Evolutionary conservation across 73 alveolate genomes (phyloP), one percentile per base, ranked within the genome.

Genomic region (Paramecium pentaurelia): DNA sequence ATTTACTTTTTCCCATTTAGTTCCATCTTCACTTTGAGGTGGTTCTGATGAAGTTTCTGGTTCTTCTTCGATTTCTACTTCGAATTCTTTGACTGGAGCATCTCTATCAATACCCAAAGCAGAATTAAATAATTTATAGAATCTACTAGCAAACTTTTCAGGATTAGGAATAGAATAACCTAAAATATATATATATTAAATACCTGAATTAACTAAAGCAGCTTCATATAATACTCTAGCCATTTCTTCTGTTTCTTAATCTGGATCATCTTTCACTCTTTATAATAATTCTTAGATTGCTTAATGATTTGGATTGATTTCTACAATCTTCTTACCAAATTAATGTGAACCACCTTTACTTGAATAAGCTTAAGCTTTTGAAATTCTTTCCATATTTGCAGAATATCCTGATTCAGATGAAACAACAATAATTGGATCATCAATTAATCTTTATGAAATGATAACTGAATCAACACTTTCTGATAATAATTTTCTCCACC

Each of bases 321-420:
- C 99, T 87, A 97, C 94, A 32, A 98, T 98, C 95, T 96, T 98
- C 96, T 97, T 98, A 47, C 95, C 95, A 96, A 96, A 95, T 86
- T 96, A 95, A 51, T 47, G 86, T 9, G 71, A 22, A 92, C 95
- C 54, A 93, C 96, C 98, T 92, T 96, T 96, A 60, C 92, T 95
- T 64, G 99, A 97, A 73, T 97, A 98, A 45, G 99, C 99, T 92
- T 98, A 98, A 28, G 99, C 99, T 95, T 97, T 96, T 92, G 97
- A 96, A 71, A 98, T 97, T 95, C 99, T 96, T 92, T 98, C 99
- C 99, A 98, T 98, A 37, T 94, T 87, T 30, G 99, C 99, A 8
- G 99, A 95, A 88, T 97, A 97, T 20, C 99, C 98, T 58, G 96
- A 96, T 92, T 97, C 99, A 14, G 98, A 96, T 11, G 99, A 95